Evolutionary conservation across 169 alveolate species (phyloP).

Genomic region (Babesia ovis): DNA sequence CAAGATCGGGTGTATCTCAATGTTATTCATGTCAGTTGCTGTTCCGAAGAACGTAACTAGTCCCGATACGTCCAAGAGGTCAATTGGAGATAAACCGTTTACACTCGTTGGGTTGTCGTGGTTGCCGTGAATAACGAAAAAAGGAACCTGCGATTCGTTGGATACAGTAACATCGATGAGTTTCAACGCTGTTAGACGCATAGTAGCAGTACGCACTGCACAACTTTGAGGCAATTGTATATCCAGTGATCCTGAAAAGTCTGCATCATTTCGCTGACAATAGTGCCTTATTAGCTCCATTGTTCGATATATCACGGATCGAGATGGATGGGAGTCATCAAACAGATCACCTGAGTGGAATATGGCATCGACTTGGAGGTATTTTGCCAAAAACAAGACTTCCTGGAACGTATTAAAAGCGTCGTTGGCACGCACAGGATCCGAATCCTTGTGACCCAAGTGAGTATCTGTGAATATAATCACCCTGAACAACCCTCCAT

Average conservation of each 20-base stretch:
- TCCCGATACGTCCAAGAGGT: slow-evolving; percentile 65
- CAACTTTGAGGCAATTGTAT: slow-evolving; percentile 6
- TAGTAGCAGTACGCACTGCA: slow-evolving; percentile 1
- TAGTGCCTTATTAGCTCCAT: slow-evolving; percentile 72
- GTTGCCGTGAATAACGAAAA: slow-evolving; percentile 68
- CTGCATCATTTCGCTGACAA: slow-evolving; percentile 69
- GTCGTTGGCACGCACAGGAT: slow-evolving; percentile 85
- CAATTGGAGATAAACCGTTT: slow-evolving; percentile 63
- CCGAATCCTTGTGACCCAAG: slow-evolving; percentile 92
- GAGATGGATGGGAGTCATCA: slow-evolving; percentile 91
- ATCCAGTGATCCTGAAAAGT: background rate
- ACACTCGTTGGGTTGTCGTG: slow-evolving; percentile 64
- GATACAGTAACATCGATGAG: background rate
- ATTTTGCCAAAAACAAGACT: slow-evolving; percentile 85
- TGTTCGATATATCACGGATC: slow-evolving; percentile 70
- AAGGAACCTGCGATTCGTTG: slow-evolving; percentile 29
- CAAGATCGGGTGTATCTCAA: slow-evolving; percentile 87
- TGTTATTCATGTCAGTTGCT: slow-evolving; percentile 79
- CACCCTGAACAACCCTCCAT: slow-evolving; percentile 78
- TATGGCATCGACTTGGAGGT: slow-evolving; percentile 86
- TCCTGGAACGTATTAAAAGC: slow-evolving; percentile 92
- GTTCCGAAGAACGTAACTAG: slow-evolving; percentile 91
- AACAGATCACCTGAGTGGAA: slow-evolving; percentile 95
- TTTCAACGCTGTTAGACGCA: background rate
- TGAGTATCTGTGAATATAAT: slow-evolving; percentile 94